Conservation (phyloP, 768 basidiomycete genomes). For the Mycena galopus region DNA sequence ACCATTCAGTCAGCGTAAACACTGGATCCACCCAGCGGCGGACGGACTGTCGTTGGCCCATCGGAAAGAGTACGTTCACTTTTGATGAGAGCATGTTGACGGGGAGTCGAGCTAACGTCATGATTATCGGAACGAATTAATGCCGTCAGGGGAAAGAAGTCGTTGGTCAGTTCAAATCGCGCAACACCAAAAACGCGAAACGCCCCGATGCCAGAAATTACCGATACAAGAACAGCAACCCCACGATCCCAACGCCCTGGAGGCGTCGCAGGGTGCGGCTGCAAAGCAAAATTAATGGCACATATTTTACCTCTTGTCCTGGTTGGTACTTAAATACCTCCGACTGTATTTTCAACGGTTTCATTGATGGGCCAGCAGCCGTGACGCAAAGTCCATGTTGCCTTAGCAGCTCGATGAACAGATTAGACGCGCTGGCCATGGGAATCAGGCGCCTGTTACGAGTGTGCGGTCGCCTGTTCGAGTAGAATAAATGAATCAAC, state of each 20-base stretch:
- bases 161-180: too few relatives aligned
- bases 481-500: slow-evolving; percentile 6
- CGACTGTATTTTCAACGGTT: neutral
- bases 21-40: slow-evolving; percentile 80
- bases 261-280: neutral
- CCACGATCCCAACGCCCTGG: too few relatives aligned
- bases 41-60: slow-evolving; percentile 72
- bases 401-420: neutral
- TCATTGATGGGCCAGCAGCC: neutral
- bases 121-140: too few relatives aligned
- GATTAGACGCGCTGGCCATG: neutral
- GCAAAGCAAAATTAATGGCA: neutral
- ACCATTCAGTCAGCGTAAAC: slow-evolving; percentile 70
- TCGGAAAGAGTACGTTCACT: slow-evolving; percentile 48
- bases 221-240: too few relatives aligned
- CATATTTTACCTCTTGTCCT: neutral
- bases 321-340: neutral
- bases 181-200: too few relatives aligned
- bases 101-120: slow-evolving; percentile 81
- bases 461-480: slow-evolving; percentile 15
- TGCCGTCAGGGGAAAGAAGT: too few relatives aligned
- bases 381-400: neutral
- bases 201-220: too few relatives aligned
- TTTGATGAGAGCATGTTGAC: slow-evolving; percentile 92
- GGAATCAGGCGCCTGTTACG: neutral